Evolutionary conservation across 371 early-diverging fungal genomes (phyloP).

Genomic region (Mortierella sp.): DNA sequence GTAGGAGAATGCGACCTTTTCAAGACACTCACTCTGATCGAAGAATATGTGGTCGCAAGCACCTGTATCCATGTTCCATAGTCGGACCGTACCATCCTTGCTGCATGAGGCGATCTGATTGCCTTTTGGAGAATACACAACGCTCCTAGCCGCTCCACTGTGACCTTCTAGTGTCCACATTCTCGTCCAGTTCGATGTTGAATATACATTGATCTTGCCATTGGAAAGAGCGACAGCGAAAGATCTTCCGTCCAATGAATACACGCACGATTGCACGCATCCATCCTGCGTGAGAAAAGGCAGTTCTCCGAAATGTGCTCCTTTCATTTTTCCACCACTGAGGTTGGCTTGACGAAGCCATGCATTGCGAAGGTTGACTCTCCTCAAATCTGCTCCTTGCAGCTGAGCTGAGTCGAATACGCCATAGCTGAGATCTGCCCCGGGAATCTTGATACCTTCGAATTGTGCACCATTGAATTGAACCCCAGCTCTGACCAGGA

Average conservation of each 20-base stretch:
- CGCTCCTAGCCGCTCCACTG: neutral
- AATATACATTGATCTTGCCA: too few relatives aligned
- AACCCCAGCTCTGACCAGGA: neutral
- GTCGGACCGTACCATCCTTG: too few relatives aligned
- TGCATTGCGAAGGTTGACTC: neutral
- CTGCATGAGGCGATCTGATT: conserved; percentile 1
- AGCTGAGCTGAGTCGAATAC: conserved; percentile 1
- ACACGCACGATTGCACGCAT: neutral
- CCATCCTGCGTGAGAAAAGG: neutral
- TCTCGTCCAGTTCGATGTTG: neutral
- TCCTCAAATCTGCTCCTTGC: neutral
- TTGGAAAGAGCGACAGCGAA: neutral
- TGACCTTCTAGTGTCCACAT: neutral
- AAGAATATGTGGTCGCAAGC: too few relatives aligned
- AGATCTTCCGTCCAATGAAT: neutral
- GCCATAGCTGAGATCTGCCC: conserved; percentile 4
- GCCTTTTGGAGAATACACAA: neutral
- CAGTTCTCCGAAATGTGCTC: neutral
- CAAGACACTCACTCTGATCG: too few relatives aligned
- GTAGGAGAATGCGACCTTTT: too few relatives aligned
- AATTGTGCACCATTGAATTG: neutral
- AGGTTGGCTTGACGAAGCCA: neutral
- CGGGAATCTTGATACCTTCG: conserved; percentile 1
- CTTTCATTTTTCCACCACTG: neutral
- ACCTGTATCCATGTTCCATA: too few relatives aligned